Base-by-base conservation (phyloP, 306 rosid species). In the Albizia julibrissin region DNA sequence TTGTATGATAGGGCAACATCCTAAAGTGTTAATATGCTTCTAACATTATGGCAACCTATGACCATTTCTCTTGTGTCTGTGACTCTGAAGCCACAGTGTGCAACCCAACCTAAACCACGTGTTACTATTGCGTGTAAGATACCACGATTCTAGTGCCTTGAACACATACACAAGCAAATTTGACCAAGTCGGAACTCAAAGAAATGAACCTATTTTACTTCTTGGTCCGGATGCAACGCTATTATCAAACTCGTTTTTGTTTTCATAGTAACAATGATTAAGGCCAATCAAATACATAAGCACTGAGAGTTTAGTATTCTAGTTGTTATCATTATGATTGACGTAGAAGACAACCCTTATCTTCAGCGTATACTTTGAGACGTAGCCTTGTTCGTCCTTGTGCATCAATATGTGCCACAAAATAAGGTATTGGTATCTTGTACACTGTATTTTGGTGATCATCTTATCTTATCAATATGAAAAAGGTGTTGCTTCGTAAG, bases 61-160 rank as follows among this genome's bases (percentile, higher is more conserved):
- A 72, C 76, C 15, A 72, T 13, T 26, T 71, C 27, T 14, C 22
- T 15, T 27, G 2, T 71, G 33, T 27, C 22, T 47, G 43, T 34
- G 2, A 12, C 15, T 67, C 50, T n/a, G 59, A 77, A 29, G 73
- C 31, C 21, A 29, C 59, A 12, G n/a, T 19, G 31, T 11, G 18
- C 74, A 70, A 21, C 18, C 39, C 5, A 49, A 42, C 21, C 13
- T 26, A 11, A 49, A 42, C 59, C 29, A 49, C 33, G 78, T 59
- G 52, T 80, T 34, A 5, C 40, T 37, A 37, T 37, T 87, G 88
- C 90, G 86, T 87, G 83, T 6, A 85, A 83, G 80, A 37, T 40
- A 68, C 29, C 56, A 27, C 40, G 40, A 37, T 15, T 1, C 37
- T 4, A 62, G 64, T 75, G 82, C 79, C 85, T 85, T 69, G 12